These are phyloP conservation scores for Fusarium sp. DNA, from an alignment of 2,329 filamentous ascomycete species.

Conservation along the genomic window DNA sequence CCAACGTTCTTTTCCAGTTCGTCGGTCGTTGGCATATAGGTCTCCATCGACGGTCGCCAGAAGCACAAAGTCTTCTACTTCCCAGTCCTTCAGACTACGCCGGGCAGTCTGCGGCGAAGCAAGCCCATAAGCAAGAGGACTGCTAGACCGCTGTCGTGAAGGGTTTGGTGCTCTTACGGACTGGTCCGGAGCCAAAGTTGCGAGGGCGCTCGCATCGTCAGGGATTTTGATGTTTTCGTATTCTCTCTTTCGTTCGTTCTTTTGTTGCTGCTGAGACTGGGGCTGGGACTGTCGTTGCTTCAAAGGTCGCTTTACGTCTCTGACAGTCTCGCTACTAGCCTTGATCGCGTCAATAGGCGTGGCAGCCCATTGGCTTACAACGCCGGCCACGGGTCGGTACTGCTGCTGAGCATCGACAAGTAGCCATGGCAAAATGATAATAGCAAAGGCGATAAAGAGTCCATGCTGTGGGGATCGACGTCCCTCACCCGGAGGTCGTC, in stretches of 20 bases:
- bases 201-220: slow-evolving; percentile 92
- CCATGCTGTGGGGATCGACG: slow-evolving; percentile 62
- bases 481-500: slow-evolving; percentile 72
- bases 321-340: slow-evolving; percentile 48
- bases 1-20: slow-evolving; percentile 88
- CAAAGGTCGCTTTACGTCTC: slow-evolving; percentile 46
- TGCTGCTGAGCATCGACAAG: slow-evolving; percentile 76
- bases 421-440: slow-evolving; percentile 69
- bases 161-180: slow-evolving; percentile 92
- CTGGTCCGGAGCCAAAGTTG: slow-evolving; percentile 96
- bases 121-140: slow-evolving; percentile 72
- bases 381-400: slow-evolving; percentile 56
- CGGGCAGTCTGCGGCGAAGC: slow-evolving; percentile 85
- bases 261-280: slow-evolving; percentile 9
- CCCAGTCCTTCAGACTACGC: slow-evolving; percentile 99
- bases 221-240: slow-evolving; percentile 55
- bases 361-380: slow-evolving; percentile 50
- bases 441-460: slow-evolving; percentile 67
- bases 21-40: slow-evolving; percentile 90
- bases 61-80: slow-evolving; percentile 99
- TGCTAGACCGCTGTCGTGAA: slow-evolving; percentile 72
- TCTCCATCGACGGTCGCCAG: slow-evolving; percentile 99
- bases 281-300: slow-evolving; percentile 44
- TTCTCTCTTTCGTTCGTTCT: slow-evolving; percentile 48
- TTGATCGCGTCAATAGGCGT: slow-evolving; percentile 50